Conservation (phyloP, 495 filamentous ascomycete species). For the Penicillium alfredii region DNA sequence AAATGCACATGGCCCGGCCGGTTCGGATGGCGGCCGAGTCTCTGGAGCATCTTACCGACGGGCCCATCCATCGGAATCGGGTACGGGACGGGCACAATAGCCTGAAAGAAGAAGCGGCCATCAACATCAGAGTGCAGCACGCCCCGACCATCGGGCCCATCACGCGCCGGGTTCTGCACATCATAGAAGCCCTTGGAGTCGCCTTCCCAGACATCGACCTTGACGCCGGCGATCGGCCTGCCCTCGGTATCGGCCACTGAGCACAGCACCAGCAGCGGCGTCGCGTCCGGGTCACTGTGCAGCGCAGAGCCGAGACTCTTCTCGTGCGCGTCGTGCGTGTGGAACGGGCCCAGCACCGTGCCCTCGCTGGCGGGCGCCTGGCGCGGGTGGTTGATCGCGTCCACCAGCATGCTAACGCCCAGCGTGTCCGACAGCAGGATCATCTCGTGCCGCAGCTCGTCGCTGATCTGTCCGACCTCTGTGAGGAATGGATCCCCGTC, state of each 20-base stretch:
- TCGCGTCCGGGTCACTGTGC: slow-evolving; percentile 54
- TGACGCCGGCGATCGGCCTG: slow-evolving; percentile 60
- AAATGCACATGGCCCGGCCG: slow-evolving; percentile 90
- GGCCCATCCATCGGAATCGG: slow-evolving; percentile 88
- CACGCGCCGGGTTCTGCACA: slow-evolving; percentile 69
- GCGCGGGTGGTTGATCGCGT: slow-evolving; percentile 89
- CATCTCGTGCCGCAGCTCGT: slow-evolving; percentile 77
- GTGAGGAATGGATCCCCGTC: slow-evolving; percentile 66
- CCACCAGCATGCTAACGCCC: slow-evolving; percentile 83
- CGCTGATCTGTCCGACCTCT: slow-evolving; percentile 65
- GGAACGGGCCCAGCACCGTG: slow-evolving; percentile 88
- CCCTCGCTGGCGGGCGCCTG: slow-evolving; percentile 70
- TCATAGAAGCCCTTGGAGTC: slow-evolving; percentile 84
- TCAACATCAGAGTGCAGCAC: slow-evolving; percentile 64
- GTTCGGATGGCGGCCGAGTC: slow-evolving; percentile 69
- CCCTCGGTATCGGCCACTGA: slow-evolving; percentile 64
- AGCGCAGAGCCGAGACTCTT: slow-evolving; percentile 60
- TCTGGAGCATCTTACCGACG: slow-evolving; percentile 69
- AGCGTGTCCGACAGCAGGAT: slow-evolving; percentile 91
- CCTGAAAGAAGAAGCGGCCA: slow-evolving; percentile 83
- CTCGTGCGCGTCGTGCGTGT: slow-evolving; percentile 77
- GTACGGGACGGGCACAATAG: slow-evolving; percentile 81
- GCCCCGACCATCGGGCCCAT: slow-evolving; percentile 74
- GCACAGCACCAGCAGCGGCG: slow-evolving; percentile 70
- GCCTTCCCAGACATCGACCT: slow-evolving; percentile 92